Base-by-base conservation (phyloP, 257 asterid species). In the Fraxinus excelsior region DNA sequence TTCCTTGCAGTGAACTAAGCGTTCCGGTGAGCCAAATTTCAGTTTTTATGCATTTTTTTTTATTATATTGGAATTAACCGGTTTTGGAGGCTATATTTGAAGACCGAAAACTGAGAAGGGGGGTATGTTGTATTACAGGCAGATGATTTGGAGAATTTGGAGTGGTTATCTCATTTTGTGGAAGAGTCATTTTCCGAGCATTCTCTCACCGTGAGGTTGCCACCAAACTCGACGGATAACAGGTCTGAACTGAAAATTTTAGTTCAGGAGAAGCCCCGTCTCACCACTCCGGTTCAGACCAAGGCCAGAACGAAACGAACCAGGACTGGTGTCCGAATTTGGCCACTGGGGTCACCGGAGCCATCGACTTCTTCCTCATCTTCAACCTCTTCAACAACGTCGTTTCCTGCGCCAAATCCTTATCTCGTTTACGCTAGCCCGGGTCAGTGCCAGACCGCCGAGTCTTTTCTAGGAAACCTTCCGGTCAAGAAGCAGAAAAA, bases 251-350 rank as follows among this genome's bases (percentile, higher is more conserved):
- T 80, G 64, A 79, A 49, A 31, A 35, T 10, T 21, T 18, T 32
- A 34, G 80, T 5, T 2, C 49, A 51, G 62, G 81, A 75, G 51
- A 80, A 82, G 26, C 77, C 81, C 34, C 80, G 82, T 76, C 85
- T 86, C 88, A 34, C 75, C 25, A 86, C 91, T 19, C 97, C 94
- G 96, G 96, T 92, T 68, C 97, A 91, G 40, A 95, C 97, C 65
- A 95, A 91, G 87, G 96, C 99, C 68, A 88, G 99, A 74, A 93
- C 91, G 69, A 95, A 95, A 74, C 89, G 97, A 18, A 84, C 93
- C 67, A 86, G 98, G 76, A 84, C 87, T 0, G 91, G 94, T 16
- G 82, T 85, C 1, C 90, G 96, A 1, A 87, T 93, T 40, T 95
- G 97, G 97, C 90, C 97, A 38, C 76, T 87, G 3, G 78, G 91